Conservation (phyloP, 2,329 filamentous ascomycete species). For the Immersiporthe knoxdaviesiana region DNA sequence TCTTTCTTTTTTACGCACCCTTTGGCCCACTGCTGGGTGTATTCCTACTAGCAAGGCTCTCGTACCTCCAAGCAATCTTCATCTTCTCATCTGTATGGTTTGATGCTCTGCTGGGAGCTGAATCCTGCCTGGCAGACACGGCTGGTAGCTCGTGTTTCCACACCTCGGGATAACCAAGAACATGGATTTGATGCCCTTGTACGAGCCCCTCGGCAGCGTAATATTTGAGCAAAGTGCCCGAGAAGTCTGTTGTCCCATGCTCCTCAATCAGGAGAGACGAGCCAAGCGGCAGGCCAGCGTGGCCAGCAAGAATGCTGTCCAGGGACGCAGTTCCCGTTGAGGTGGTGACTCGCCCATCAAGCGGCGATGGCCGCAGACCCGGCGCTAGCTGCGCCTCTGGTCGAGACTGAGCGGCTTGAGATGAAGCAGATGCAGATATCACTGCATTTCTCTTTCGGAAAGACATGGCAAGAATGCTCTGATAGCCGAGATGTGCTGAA, state of each 20-base stretch:
- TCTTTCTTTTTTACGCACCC: conserved; percentile 28
- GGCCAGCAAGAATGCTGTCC: conserved; percentile 82
- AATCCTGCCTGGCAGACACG: conserved; percentile 52
- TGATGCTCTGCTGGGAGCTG: conserved; percentile 29
- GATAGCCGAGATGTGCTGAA: not conserved
- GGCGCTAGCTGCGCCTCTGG: conserved; percentile 45
- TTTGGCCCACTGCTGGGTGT: conserved; percentile 23
- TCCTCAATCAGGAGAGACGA: conserved; percentile 83
- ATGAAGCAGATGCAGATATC: conserved; percentile 44
- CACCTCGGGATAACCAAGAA: conserved; percentile 75
- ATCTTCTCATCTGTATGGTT: conserved; percentile 68
- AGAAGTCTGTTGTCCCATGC: conserved; percentile 91
- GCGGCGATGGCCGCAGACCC: conserved; percentile 77
- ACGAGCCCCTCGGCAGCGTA: conserved; percentile 92
- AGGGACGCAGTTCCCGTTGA: conserved; percentile 89
- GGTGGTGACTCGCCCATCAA: conserved; percentile 85
- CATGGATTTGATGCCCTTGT: conserved; percentile 86
- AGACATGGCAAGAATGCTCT: conserved; percentile 49
- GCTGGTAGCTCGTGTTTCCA: conserved; percentile 88
- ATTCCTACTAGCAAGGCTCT: conserved; percentile 68
- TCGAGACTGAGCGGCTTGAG: conserved; percentile 34
- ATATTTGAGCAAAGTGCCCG: conserved; percentile 79
- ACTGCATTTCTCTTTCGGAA: conserved; percentile 62
- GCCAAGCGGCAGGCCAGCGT: conserved; percentile 82
- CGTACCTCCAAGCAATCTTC: conserved; percentile 99